A percentile compares a stretch with the other conserved stretches of the same genome.
These are phyloP conservation scores for Pleurotus sapidus DNA, from an alignment of 768 basidiomycete genomes.

Conservation along the genomic window DNA sequence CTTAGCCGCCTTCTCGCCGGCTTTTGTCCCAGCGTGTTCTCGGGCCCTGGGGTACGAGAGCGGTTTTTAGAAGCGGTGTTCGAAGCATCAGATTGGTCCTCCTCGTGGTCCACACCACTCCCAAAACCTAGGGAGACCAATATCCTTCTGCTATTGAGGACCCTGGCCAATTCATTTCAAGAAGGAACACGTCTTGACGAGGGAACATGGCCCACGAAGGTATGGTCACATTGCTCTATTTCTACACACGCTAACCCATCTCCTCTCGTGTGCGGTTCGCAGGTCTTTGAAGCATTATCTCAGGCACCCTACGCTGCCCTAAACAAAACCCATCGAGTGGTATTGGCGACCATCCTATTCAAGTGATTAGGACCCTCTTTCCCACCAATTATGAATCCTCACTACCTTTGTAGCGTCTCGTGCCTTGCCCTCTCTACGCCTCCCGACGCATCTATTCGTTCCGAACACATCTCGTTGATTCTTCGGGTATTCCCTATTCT, in stretches of 20 bases:
- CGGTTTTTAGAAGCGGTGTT: slow-evolving; percentile 63
- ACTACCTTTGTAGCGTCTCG: slow-evolving; percentile 52
- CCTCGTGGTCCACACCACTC: slow-evolving; percentile 52
- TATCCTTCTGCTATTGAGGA: slow-evolving; percentile 73
- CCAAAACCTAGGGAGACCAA: slow-evolving; percentile 83
- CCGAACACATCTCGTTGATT: slow-evolving; percentile 41
- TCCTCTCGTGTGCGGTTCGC: slow-evolving; percentile 3
- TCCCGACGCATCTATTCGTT: slow-evolving; percentile 34
- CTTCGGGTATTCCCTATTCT: slow-evolving; percentile 37
- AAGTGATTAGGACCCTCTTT: slow-evolving; percentile 55
- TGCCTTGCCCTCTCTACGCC: slow-evolving; percentile 48
- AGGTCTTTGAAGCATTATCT: slow-evolving; percentile 58
- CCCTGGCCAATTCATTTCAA: slow-evolving; percentile 76
- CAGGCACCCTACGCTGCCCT: slow-evolving; percentile 51
- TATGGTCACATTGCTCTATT: slow-evolving; percentile 21
- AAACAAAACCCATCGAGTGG: slow-evolving; percentile 70
- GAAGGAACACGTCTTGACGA: slow-evolving; percentile 42
- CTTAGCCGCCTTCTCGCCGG: slow-evolving; percentile 74
- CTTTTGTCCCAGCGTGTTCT: slow-evolving; percentile 54
- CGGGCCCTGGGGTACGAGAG: slow-evolving; percentile 38
- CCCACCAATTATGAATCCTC: slow-evolving; percentile 7
- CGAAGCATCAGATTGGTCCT: slow-evolving; percentile 63
- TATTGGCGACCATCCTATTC: slow-evolving; percentile 78
- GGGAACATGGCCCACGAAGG: slow-evolving; percentile 51
- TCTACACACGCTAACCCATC: background rate